Conservation (phyloP, 768 basidiomycete species). For the Naematelia aurantialba region DNA sequence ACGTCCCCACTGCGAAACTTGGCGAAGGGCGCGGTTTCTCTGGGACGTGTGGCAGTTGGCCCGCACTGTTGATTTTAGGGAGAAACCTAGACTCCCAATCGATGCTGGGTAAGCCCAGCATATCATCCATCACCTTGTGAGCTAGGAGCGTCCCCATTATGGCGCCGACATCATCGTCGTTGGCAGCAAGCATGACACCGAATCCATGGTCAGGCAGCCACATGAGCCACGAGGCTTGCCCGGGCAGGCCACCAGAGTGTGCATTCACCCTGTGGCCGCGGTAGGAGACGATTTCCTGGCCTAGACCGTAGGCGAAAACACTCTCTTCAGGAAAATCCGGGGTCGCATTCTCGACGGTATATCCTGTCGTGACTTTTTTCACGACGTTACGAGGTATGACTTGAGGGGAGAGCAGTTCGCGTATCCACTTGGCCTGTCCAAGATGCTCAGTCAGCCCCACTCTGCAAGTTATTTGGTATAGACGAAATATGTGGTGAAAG, state of each 20-base stretch:
- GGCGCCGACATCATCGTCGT: constrained; percentile 21
- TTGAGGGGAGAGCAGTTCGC: constrained; percentile 27
- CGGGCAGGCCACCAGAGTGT: constrained; percentile 38
- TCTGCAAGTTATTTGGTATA: too few relatives aligned
- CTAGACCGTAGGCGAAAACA: constrained; percentile 33
- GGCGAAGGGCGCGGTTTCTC: neutral
- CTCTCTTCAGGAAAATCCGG: constrained; percentile 13
- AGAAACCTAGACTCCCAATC: constrained; percentile 23
- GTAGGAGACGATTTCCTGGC: constrained; percentile 27
- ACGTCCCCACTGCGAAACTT: neutral
- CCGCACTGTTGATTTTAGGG: neutral
- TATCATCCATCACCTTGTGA: neutral
- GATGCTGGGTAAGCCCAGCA: constrained; percentile 8
- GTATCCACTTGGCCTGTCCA: constrained; percentile 33
- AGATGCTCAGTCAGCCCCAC: neutral
- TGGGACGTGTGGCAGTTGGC: neutral
- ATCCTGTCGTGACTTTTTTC: constrained; percentile 2
- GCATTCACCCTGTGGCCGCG: constrained; percentile 26
- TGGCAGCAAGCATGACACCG: constrained; percentile 33
- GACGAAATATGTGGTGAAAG: neutral
- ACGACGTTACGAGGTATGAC: constrained; percentile 25
- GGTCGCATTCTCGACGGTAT: neutral
- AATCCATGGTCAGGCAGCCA: constrained; percentile 32
- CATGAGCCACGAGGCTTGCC: constrained; percentile 25
- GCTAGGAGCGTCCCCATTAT: neutral